Base-by-base conservation (phyloP, 148 eudicot genomes). In the Diospyros kaki region DNA sequence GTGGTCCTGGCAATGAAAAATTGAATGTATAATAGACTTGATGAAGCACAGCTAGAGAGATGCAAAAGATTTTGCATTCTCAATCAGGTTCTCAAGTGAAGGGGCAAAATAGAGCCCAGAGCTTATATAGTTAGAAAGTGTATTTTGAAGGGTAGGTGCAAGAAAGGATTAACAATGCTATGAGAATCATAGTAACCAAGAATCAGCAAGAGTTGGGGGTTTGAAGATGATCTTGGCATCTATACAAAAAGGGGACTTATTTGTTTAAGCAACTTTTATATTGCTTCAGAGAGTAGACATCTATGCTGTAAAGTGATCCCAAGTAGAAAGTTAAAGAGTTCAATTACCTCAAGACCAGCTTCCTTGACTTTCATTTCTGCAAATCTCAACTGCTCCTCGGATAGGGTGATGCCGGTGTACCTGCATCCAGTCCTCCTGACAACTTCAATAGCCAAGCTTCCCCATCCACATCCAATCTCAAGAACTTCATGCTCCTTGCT, bases 391-490 rank as follows among this genome's bases (percentile, higher is more conserved):
- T 96, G 99, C 74, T 96, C 87, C 77, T 83, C 86, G 3, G 99
- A 93, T 13, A 96, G 78, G 40, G 97, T 96, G 66, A 96, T 93
- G 17, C 99, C 99, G 1, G 99, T 96, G 75, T 96, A 96, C 78
- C 81, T 89, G 83, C 99, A 96, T 52, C 99, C 99, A 1, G 98
- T 96, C 80, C 83, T 79, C 78, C 81, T 91, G 2, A 96, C 98
- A 52, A 88, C 86, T 88, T 96, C 98, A 55, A 93, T 88, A 71
- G 99, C 99, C 52, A 96, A 83, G 81, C 88, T 91, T 66, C 99
- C 99, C 99, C 98, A 93, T 67, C 99, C 99, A 73, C 97, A 89
- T 7, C 99, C 99, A 71, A 96, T 93, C 79, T 96, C 99, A 28
- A 96, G 86, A 74, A 96, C 71, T 76, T 91, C 88, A 65, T 96